Evolutionary conservation across 2,329 filamentous ascomycete species (phyloP).

Genomic region (Pseudogymnoascus sp.): DNA sequence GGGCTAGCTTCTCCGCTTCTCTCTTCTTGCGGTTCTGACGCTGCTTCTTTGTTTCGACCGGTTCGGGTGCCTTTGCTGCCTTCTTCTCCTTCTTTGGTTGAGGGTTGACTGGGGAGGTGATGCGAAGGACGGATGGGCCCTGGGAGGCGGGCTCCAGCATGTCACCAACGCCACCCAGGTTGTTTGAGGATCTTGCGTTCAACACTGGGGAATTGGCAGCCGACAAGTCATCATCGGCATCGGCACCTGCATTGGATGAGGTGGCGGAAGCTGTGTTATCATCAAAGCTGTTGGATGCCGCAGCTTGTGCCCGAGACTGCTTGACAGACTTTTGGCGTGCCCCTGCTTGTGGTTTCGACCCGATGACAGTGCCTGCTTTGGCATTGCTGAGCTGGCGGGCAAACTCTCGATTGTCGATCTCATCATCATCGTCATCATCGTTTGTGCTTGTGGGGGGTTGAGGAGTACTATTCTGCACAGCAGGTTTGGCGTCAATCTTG

Average conservation of each 20-base stretch:
- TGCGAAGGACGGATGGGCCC: conserved; percentile 66
- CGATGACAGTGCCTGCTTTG: conserved; percentile 54
- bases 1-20: conserved; percentile 65
- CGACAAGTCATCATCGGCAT: conserved; percentile 75
- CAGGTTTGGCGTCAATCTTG: conserved; percentile 4
- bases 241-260: conserved; percentile 63
- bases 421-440: conserved; percentile 37
- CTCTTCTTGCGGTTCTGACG: conserved; percentile 85
- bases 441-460: neutral
- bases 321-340: conserved; percentile 51
- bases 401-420: conserved; percentile 64
- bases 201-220: conserved; percentile 57
- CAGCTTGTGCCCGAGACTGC: conserved; percentile 49
- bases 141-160: conserved; percentile 72
- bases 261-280: conserved; percentile 41
- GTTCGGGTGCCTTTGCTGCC: conserved; percentile 50
- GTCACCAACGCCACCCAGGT: conserved; percentile 63
- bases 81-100: conserved; percentile 55
- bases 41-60: conserved; percentile 85
- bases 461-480: neutral
- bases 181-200: conserved; percentile 38
- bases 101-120: conserved; percentile 57
- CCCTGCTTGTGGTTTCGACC: conserved; percentile 44
- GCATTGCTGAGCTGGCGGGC: conserved; percentile 63
- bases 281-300: conserved; percentile 29